These are phyloP conservation scores for Boletellus sp. DNA, from an alignment of 1,284 basidiomycete genomes.

Conservation along the genomic window DNA sequence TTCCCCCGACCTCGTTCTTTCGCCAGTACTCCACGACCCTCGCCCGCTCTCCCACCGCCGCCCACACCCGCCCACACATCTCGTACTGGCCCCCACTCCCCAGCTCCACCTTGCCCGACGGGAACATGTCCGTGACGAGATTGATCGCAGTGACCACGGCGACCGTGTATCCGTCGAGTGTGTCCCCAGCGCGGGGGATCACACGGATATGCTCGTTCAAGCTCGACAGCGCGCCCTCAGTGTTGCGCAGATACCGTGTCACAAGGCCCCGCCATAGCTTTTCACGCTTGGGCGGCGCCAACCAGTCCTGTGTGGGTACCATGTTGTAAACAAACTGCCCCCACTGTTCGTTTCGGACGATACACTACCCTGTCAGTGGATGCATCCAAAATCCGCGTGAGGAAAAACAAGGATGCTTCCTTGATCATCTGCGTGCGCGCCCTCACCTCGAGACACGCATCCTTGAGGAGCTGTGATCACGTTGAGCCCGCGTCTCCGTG, in stretches of 20 bases:
- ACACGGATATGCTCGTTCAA: slow-evolving; percentile 15
- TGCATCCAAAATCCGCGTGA: slow-evolving; percentile 9
- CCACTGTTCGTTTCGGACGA: neutral
- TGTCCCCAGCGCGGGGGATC: slow-evolving; percentile 14
- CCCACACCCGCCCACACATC: slow-evolving; percentile 26
- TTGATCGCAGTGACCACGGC: slow-evolving; percentile 19
- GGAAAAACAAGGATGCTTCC: slow-evolving; percentile 26
- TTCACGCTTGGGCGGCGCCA: slow-evolving; percentile 22
- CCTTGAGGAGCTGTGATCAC: slow-evolving; percentile 14
- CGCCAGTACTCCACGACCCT: slow-evolving; percentile 19
- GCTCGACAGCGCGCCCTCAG: slow-evolving; percentile 17
- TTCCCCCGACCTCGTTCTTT: slow-evolving; percentile 11
- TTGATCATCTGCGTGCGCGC: slow-evolving; percentile 20
- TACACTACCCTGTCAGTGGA: slow-evolving; percentile 13
- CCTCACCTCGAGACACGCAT: slow-evolving; percentile 20
- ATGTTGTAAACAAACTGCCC: neutral
- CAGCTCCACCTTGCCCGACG: slow-evolving; percentile 11
- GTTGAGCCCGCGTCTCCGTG: slow-evolving; percentile 5
- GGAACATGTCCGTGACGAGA: slow-evolving; percentile 23
- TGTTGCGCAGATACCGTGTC: slow-evolving; percentile 25
- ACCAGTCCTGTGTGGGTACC: slow-evolving; percentile 17
- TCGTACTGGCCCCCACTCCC: slow-evolving; percentile 15
- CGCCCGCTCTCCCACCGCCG: slow-evolving; percentile 15
- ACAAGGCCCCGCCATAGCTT: slow-evolving; percentile 24
- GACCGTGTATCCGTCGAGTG: slow-evolving; percentile 17